Percentiles rank a stretch among this genome's conserved stretches.
These are phyloP conservation scores for Microbotryum intermedium DNA, from an alignment of 1,284 basidiomycete species.

Conservation along the genomic window DNA sequence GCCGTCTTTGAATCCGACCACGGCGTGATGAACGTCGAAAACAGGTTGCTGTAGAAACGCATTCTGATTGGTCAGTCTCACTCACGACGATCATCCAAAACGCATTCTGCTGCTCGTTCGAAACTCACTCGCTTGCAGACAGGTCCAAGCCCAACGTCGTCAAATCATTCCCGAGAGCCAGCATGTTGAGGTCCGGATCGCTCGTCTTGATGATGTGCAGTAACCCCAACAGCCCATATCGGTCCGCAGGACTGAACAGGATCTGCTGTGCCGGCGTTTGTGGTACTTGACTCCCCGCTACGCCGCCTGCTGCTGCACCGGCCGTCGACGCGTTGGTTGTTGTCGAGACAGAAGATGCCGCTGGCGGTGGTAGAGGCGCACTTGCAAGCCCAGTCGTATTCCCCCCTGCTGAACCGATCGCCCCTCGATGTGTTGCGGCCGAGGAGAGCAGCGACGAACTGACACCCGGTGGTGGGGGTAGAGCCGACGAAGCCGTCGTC, in stretches of 20 bases:
- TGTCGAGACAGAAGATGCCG: background rate
- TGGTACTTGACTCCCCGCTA: conserved; percentile 6
- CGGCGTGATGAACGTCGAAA: conserved; percentile 90
- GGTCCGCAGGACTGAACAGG: conserved; percentile 83
- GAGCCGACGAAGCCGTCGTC: too few species aligned
- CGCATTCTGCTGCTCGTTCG: conserved; percentile 13
- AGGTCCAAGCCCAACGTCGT: conserved; percentile 89
- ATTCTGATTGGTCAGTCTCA: background rate
- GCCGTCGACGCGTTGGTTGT: background rate
- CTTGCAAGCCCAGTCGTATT: too few species aligned
- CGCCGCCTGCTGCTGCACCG: background rate
- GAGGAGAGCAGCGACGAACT: conserved; percentile 12
- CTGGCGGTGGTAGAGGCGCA: background rate
- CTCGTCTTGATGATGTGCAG: conserved; percentile 82
- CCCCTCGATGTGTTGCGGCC: conserved; percentile 8
- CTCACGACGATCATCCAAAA: background rate
- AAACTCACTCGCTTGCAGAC: conserved; percentile 48
- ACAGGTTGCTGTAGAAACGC: conserved; percentile 57
- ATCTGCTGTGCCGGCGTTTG: conserved; percentile 82
- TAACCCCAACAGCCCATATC: conserved; percentile 85
- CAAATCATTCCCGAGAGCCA: conserved; percentile 84
- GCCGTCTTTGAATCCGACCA: conserved; percentile 66
- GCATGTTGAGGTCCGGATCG: conserved; percentile 75
- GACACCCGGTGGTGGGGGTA: background rate
- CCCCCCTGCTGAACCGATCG: too few species aligned